Evolutionary conservation across 2,329 filamentous ascomycete genomes (phyloP), one percentile per base, ranked within the genome.

Genomic region (Alternaria sp.): DNA sequence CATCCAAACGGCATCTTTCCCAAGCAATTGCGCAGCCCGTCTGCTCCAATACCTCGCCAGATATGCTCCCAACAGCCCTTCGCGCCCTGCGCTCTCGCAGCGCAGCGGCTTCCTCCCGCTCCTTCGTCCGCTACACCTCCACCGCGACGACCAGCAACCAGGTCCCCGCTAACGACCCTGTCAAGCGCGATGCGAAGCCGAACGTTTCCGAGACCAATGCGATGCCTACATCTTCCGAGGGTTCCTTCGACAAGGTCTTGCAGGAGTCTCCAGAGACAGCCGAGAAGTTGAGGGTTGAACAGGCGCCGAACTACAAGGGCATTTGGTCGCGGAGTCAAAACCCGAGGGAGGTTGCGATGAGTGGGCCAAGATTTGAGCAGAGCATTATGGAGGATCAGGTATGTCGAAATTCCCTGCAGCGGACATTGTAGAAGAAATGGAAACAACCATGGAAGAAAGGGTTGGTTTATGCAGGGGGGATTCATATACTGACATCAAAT

Each of bases 361-460:
- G 89, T 45, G 96, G 96, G 45, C 96, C 96, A 69, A 87, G 95
- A 73, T 99, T 99, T 77, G 96, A 99, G 86, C 95, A 98, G 88
- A 98, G 93, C 32, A 93, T 97, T 76, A 95, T 98, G 83, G 89
- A 90, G 73, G 83, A 91, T 71, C 96, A 99, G 92, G 95, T 97
- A 85, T 71, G 88, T 77, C 19, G 10, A 5, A 23, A 8, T 40
- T 6, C 7, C 11, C 3, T 17, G 21, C 10, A n/a, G n/a, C 10
- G 23, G 36, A 15, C 8, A 7, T 17, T 9, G 11, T 13, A 2
- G 51, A 23, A 21, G n/a, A 3, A 6, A 15, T 5, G 8, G 9
- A 15, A 28, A 12, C 25, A 10, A 32, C 17, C 30, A 7, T 15
- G n/a, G 45, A 15, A 13, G 25, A 45, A 10, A 2, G 3, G 17